Percentiles rank a stretch among this genome's conserved stretches.
Conservation (phyloP, 805 yeast genomes). For the Limtongia smithiae region DNA sequence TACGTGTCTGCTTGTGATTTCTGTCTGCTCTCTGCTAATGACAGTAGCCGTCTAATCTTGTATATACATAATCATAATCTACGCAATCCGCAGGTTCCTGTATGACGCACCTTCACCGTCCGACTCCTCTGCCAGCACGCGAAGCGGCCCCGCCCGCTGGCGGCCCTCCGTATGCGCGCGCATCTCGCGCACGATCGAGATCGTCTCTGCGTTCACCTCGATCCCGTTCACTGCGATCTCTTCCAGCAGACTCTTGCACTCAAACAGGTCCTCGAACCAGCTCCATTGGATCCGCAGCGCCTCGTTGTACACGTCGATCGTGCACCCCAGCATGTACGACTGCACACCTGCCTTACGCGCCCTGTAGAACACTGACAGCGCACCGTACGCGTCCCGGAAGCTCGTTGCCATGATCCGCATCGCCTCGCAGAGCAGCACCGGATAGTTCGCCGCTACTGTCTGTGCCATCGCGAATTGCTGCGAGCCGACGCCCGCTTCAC, state of each 20-base stretch:
- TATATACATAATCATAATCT: neutral
- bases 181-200: slow-evolving; percentile 33
- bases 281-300: slow-evolving; percentile 42
- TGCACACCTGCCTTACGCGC: slow-evolving; percentile 38
- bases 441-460: slow-evolving; percentile 15
- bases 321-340: slow-evolving; percentile 40
- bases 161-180: slow-evolving; percentile 5
- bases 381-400: slow-evolving; percentile 29
- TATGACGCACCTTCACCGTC: slow-evolving; percentile 14
- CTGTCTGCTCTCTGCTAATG: neutral
- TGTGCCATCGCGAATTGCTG: slow-evolving; percentile 15
- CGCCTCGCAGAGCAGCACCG: slow-evolving; percentile 21
- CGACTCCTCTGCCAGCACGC: slow-evolving; percentile 11
- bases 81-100: slow-evolving; percentile 11
- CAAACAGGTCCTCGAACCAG: slow-evolving; percentile 39
- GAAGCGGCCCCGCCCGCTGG: slow-evolving; percentile 3
- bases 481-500: slow-evolving; percentile 5
- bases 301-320: slow-evolving; percentile 41
- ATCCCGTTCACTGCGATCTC: slow-evolving; percentile 46
- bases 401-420: slow-evolving; percentile 13
- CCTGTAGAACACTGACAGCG: slow-evolving; percentile 40
- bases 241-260: slow-evolving; percentile 38
- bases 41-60: slow-evolving; percentile 12
- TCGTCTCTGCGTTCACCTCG: slow-evolving; percentile 39
- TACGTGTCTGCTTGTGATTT: slow-evolving; percentile 28